Evolutionary conservation across 2,329 filamentous ascomycete species (phyloP).

Genomic region (Geosmithia morbida): DNA sequence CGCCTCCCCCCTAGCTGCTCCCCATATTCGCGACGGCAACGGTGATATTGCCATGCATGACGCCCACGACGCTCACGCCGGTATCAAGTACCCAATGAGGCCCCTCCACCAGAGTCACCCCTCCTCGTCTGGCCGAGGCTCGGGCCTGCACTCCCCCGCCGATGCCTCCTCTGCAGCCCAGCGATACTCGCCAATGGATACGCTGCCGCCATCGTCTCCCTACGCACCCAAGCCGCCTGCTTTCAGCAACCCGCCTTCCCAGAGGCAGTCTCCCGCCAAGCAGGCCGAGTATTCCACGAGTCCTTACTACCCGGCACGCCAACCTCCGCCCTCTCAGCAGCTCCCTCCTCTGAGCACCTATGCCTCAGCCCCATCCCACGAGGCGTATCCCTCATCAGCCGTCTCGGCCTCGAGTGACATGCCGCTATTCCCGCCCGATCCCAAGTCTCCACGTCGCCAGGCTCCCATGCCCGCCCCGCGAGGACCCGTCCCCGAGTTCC

Average conservation of each 20-base stretch:
- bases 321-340: slow-evolving; percentile 35
- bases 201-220: slow-evolving; percentile 64
- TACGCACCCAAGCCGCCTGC: slow-evolving; percentile 55
- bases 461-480: slow-evolving; percentile 32
- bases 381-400: slow-evolving; percentile 59
- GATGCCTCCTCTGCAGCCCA: slow-evolving; percentile 70
- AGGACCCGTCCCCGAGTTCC: slow-evolving; percentile 76
- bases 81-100: slow-evolving; percentile 74
- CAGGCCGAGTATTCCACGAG: slow-evolving; percentile 45
- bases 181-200: slow-evolving; percentile 93
- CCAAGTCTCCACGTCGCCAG: slow-evolving; percentile 43
- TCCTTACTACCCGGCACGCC: slow-evolving; percentile 40
- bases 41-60: slow-evolving; percentile 81
- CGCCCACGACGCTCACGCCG: slow-evolving; percentile 64
- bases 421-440: slow-evolving; percentile 33
- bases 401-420: slow-evolving; percentile 54
- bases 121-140: slow-evolving; percentile 26
- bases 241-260: slow-evolving; percentile 32
- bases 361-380: slow-evolving; percentile 30
- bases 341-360: slow-evolving; percentile 62
- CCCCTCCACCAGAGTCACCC: slow-evolving; percentile 64
- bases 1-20: slow-evolving; percentile 37
- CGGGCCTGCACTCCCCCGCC: slow-evolving; percentile 57
- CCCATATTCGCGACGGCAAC: slow-evolving; percentile 55
- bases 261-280: slow-evolving; percentile 68